A percentile compares a stretch with the other conserved stretches of the same genome.
Conservation (phyloP, 768 basidiomycete species). For the Tulasnella sp. region DNA sequence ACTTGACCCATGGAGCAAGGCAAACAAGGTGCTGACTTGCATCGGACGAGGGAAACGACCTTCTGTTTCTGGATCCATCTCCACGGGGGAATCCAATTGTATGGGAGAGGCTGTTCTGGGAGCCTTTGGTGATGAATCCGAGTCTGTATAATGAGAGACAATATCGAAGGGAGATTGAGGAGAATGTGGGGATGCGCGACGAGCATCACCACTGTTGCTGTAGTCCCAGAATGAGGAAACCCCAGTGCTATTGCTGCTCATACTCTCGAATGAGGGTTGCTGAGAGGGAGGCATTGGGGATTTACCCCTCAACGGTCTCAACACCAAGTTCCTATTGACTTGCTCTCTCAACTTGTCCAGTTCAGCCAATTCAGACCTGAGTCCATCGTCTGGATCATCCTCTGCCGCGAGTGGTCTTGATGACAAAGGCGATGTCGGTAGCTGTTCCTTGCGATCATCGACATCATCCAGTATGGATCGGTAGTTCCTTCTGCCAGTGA, state of each 20-base stretch:
- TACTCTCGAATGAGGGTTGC: conserved; percentile 27
- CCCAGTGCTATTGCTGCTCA: not conserved
- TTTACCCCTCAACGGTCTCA: conserved; percentile 45
- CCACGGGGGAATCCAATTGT: not conserved
- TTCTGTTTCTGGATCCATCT: not conserved
- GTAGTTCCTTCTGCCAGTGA: no score
- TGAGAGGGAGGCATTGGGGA: conserved; percentile 10
- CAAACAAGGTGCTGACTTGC: conserved; percentile 23
- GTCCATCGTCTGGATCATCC: conserved; percentile 36
- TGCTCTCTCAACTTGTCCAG: conserved; percentile 56
- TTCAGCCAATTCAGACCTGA: conserved; percentile 51
- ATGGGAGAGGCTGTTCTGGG: not conserved
- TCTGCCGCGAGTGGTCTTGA: not conserved
- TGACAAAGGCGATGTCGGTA: no score
- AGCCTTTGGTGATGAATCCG: not conserved
- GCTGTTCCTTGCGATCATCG: no score
- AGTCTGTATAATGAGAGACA: conserved; percentile 5
- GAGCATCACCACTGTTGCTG: not conserved
- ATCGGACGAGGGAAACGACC: not conserved
- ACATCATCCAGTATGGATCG: no score
- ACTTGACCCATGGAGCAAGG: conserved; percentile 30
- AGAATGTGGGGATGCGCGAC: not conserved
- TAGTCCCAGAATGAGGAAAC: not conserved
- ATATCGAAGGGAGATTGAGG: not conserved
- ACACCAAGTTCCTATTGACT: conserved; percentile 62